Evolutionary conservation across 148 eudicot genomes (phyloP).

Genomic region (Cornus florida): DNA sequence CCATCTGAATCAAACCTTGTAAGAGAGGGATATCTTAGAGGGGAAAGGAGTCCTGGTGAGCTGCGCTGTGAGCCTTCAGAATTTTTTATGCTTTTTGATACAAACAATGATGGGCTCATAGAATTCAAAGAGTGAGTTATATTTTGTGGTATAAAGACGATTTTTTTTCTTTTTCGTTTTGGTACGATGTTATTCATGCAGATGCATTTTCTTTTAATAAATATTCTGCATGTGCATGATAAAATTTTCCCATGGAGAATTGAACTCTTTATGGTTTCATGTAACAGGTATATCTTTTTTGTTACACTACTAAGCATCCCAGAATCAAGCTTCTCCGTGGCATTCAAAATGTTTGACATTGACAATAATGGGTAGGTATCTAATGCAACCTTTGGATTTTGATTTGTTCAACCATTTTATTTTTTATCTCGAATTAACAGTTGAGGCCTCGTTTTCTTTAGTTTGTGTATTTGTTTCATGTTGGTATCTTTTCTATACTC

Average conservation of each 20-base stretch:
- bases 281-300: constrained; percentile 67
- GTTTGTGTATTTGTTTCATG: neutral
- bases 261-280: neutral
- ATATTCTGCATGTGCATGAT: neutral
- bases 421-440: neutral
- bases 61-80: constrained; percentile 54
- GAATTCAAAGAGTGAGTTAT: constrained; percentile 67
- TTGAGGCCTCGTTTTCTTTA: constrained; percentile 2
- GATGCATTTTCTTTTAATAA: neutral
- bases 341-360: constrained; percentile 70
- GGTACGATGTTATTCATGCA: neutral
- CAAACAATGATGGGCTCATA: constrained; percentile 60
- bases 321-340: constrained; percentile 65
- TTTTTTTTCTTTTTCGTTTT: neutral
- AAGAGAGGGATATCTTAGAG: constrained; percentile 59
- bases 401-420: neutral
- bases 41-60: constrained; percentile 60
- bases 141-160: neutral
- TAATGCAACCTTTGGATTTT: constrained; percentile 2
- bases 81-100: constrained; percentile 66
- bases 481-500: neutral
- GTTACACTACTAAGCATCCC: constrained; percentile 74
- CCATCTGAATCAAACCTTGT: constrained; percentile 62
- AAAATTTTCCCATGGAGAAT: neutral
- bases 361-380: constrained; percentile 58